These are phyloP conservation scores for Neurospora sp. DNA, from an alignment of 495 filamentous ascomycete species.

Conservation along the genomic window DNA sequence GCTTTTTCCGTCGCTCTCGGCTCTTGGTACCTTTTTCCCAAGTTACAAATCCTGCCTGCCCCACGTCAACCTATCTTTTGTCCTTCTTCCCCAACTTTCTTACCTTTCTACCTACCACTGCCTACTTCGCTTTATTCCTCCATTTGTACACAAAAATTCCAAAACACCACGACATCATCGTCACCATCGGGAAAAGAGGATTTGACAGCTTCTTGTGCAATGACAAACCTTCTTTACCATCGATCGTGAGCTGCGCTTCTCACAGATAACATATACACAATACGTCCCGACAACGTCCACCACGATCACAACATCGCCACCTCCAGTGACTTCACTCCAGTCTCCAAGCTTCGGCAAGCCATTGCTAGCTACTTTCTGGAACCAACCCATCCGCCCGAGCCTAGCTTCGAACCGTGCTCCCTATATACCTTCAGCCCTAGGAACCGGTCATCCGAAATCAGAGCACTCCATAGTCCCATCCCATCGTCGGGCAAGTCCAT, in stretches of 20 bases:
- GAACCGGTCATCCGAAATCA: background rate
- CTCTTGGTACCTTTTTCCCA: background rate
- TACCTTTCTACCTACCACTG: background rate
- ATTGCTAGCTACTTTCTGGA: background rate
- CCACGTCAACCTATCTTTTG: constrained; percentile 3
- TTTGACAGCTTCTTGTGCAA: constrained; percentile 8
- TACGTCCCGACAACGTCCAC: background rate
- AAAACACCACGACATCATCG: background rate
- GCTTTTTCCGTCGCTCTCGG: background rate
- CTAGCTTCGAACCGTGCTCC: background rate
- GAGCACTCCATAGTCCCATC: background rate
- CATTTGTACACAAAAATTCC: background rate
- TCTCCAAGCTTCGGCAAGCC: background rate
- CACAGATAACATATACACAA: background rate
- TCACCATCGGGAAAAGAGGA: background rate
- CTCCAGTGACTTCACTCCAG: background rate
- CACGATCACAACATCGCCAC: background rate
- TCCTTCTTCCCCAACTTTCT: background rate
- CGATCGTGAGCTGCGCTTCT: constrained; percentile 16
- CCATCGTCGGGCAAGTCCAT: background rate
- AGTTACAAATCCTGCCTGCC: background rate
- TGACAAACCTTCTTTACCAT: constrained; percentile 9
- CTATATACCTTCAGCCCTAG: background rate
- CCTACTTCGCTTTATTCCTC: background rate
- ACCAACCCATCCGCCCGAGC: background rate